Evolutionary conservation across 2,329 filamentous ascomycete genomes (phyloP), one percentile per base, ranked within the genome.

Genomic region (Ophiostoma piceae): DNA sequence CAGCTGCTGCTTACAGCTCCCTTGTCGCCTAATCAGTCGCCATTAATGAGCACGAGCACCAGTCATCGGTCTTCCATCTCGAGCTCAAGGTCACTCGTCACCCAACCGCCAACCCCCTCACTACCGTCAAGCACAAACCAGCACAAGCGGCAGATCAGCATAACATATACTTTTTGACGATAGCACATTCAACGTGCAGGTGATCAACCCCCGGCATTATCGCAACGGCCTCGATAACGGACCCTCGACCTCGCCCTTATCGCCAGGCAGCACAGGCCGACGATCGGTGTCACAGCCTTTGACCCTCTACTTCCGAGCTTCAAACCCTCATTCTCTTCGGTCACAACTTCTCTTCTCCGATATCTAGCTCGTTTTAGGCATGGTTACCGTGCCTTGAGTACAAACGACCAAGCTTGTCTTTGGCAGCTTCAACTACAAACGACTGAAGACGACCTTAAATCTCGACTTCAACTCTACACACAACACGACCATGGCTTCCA

Each of bases 401-500:
- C 26, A 62, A 32, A 29, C 51, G 69, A 66, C 39, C 66, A 51
- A 69, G 69, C 71, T 67, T 43, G 69, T 68, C 66, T 41, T 43
- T 68, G 29, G n/a, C 51, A 57, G 51, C 51, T 26, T 26, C 51
- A 22, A 57, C 11, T 6, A 9, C 51, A 26, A 57, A 57, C 51
- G 19, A 22, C 47, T 54, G 19, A 22, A 54, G 16, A 22, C 19
- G 47, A 8, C n/a, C 5, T n/a, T 2, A 3, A n/a, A 22, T 35
- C 29, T 62, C 26, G 14, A 35, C 57, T 62, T 62, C 9, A 3
- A 41, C 39, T 41, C 35, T 22, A 19, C 57, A 16, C 12, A 35
- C 5, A 2, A 22, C 32, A n/a, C 32, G 5, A 22, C 29, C 19
- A 85, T 85, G 82, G 76, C 83, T 67, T 79, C 80, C 68, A 84